These are phyloP conservation scores for Infundibulicybe gibba DNA, from an alignment of 768 basidiomycete species.

Conservation along the genomic window DNA sequence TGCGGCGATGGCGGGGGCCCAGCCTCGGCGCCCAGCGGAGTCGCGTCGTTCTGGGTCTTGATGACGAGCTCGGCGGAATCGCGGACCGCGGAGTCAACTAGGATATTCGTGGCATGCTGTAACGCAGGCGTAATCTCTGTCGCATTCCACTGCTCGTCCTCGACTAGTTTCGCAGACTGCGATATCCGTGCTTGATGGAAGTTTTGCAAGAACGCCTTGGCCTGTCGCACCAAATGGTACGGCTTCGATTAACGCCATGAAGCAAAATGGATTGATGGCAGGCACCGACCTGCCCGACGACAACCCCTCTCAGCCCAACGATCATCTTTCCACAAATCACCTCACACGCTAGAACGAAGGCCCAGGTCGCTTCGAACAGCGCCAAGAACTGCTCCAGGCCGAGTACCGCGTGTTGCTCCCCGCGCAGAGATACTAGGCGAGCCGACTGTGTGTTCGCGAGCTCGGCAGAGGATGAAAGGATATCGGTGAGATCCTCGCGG, in stretches of 20 bases:
- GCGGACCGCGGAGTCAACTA: slow-evolving; percentile 78
- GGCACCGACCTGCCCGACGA: slow-evolving; percentile 69
- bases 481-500: slow-evolving; percentile 70
- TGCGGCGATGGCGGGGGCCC: slow-evolving; percentile 12
- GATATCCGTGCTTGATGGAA: slow-evolving; percentile 85
- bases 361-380: slow-evolving; percentile 85
- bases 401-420: slow-evolving; percentile 76
- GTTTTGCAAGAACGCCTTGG: slow-evolving; percentile 79
- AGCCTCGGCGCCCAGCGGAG: slow-evolving; percentile 9
- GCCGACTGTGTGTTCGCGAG: slow-evolving; percentile 81
- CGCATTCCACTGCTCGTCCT: slow-evolving; percentile 93
- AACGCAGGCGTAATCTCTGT: slow-evolving; percentile 63
- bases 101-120: slow-evolving; percentile 68
- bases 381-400: slow-evolving; percentile 71
- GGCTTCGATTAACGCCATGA: slow-evolving; percentile 2
- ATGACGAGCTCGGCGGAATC: slow-evolving; percentile 72
- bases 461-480: slow-evolving; percentile 78
- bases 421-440: slow-evolving; percentile 70
- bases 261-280: slow-evolving; percentile 1
- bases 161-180: slow-evolving; percentile 83
- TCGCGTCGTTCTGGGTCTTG: slow-evolving; percentile 20
- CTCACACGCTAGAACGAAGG: slow-evolving; percentile 87
- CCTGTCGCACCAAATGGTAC: slow-evolving; percentile 36
- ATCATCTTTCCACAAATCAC: slow-evolving; percentile 87
- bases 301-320: slow-evolving; percentile 82